phyloP scores from a whole-genome alignment of 148 eudicot species.

The Oxyria digyna region DNA sequence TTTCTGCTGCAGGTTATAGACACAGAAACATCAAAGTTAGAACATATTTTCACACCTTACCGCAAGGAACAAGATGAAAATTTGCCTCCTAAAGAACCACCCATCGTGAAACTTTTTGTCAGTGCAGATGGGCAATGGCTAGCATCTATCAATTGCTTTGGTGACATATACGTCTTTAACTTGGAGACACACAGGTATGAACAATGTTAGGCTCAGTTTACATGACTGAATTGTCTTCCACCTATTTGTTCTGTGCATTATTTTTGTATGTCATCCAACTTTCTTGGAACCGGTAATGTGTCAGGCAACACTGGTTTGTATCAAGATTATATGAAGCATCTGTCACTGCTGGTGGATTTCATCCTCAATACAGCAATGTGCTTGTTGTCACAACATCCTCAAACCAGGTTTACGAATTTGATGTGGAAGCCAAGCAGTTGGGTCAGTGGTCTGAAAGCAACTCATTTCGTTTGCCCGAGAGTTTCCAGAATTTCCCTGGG shows the following conservation, averaged over 20 bases:
- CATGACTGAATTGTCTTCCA: not conserved
- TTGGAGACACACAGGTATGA: conserved; percentile 66
- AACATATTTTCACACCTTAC: conserved; percentile 63
- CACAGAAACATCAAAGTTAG: conserved; percentile 30
- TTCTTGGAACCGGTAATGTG: not conserved
- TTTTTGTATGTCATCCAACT: not conserved
- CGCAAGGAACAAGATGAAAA: conserved; percentile 41
- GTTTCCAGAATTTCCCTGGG: conserved; percentile 86
- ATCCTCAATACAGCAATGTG: conserved; percentile 71
- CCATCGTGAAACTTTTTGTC: conserved; percentile 64
- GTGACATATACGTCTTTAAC: conserved; percentile 80
- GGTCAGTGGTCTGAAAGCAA: conserved; percentile 80
- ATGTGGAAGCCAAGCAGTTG: conserved; percentile 82
- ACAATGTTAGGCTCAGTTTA: not conserved
- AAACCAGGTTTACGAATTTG: conserved; percentile 83
- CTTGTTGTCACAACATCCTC: conserved; percentile 78
- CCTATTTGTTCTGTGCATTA: not conserved
- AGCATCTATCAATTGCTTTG: conserved; percentile 86
- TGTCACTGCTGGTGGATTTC: conserved; percentile 85
- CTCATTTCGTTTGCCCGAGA: conserved; percentile 52
- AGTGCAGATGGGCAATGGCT: conserved; percentile 96
- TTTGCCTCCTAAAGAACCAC: conserved; percentile 68
- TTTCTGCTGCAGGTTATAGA: conserved; percentile 58
- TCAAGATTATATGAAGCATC: conserved; percentile 87
- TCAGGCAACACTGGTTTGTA: conserved; percentile 96